Conservation (phyloP, 108 stramenopile genomes). For the Hondaea fermentalgiana region DNA sequence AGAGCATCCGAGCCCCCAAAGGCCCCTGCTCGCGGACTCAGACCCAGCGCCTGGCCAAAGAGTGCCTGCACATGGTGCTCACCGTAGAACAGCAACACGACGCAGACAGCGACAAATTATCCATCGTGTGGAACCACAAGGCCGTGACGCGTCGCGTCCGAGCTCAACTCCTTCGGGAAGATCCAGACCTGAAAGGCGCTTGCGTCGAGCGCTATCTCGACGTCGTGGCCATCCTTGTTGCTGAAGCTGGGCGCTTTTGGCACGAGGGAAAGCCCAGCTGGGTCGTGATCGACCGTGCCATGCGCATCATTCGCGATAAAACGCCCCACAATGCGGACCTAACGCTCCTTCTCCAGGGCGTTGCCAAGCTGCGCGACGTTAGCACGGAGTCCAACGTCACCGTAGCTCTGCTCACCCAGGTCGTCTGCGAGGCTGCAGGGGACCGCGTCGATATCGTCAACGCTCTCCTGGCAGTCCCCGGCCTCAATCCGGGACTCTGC, state of each 20-base stretch:
- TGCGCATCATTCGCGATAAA: background rate
- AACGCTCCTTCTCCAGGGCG: background rate
- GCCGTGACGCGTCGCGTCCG: background rate
- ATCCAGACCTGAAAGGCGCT: background rate
- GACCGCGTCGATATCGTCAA: background rate
- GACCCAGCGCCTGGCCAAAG: background rate
- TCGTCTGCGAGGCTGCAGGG: background rate
- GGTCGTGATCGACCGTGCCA: background rate
- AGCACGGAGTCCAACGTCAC: background rate
- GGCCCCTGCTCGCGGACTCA: background rate
- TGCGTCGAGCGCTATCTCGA: background rate
- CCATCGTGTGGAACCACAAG: background rate
- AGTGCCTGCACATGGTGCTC: background rate
- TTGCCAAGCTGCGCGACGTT: background rate
- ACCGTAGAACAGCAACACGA: background rate
- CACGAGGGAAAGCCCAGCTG: background rate
- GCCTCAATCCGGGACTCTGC: background rate
- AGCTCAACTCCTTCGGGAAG: background rate
- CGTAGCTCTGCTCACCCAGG: background rate
- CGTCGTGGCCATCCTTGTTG: background rate
- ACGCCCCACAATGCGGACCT: background rate
- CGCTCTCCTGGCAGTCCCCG: background rate
- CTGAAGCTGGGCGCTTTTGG: background rate
- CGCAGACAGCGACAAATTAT: background rate
- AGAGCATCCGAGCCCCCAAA: background rate